These are phyloP conservation scores for Dissoconium aciculare DNA, from an alignment of 2,329 filamentous ascomycete genomes.

Conservation along the genomic window DNA sequence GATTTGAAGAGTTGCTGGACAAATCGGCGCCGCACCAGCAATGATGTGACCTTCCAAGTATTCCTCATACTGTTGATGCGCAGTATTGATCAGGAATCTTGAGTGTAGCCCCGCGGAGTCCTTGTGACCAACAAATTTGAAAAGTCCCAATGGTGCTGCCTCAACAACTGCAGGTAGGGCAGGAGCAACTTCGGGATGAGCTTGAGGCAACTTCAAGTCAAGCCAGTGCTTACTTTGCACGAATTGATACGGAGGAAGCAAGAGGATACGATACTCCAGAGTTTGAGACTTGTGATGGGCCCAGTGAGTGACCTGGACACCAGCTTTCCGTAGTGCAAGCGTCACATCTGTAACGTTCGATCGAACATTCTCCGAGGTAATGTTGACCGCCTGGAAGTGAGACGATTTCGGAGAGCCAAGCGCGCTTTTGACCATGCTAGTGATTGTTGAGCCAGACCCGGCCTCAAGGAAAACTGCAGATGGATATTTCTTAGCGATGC, in stretches of 20 bases:
- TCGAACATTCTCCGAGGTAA: background rate
- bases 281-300: constrained; percentile 2
- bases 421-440: constrained; percentile 4
- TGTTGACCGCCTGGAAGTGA: background rate
- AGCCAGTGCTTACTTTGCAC: constrained; percentile 6
- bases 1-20: background rate
- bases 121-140: background rate
- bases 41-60: background rate
- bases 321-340: constrained; percentile 2
- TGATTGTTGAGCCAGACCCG: constrained; percentile 8
- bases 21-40: background rate
- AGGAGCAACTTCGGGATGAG: background rate
- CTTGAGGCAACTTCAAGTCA: constrained; percentile 2
- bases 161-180: background rate
- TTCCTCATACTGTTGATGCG: background rate
- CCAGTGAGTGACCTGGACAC: constrained; percentile 3
- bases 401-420: background rate
- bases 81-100: background rate
- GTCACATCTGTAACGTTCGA: constrained; percentile 1
- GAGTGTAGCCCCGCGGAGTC: background rate
- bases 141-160: background rate
- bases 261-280: constrained; percentile 1
- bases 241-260: constrained; percentile 5
- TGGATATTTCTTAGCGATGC: constrained; percentile 3
- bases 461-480: constrained; percentile 7